phyloP scores from a whole-genome alignment of 75 land plant species.

The Cupressus sempervirens region DNA sequence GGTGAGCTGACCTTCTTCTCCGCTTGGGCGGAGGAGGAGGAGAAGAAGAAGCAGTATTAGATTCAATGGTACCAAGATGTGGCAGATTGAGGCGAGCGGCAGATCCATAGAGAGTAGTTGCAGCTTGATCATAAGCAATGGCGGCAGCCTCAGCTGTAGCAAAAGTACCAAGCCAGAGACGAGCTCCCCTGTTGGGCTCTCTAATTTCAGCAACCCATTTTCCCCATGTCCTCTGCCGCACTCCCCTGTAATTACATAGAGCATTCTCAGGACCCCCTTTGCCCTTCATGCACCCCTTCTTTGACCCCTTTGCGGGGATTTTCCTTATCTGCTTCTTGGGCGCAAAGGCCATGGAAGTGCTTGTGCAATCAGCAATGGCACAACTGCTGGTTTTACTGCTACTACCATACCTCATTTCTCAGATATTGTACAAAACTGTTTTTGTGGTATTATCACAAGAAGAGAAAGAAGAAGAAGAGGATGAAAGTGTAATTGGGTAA shows the following conservation, averaged over 20 bases:
- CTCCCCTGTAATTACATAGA: constrained; percentile 47
- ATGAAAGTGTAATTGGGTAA: not conserved
- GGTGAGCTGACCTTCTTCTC: not conserved
- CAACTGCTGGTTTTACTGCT: not conserved
- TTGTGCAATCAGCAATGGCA: not conserved
- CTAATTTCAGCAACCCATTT: constrained; percentile 74
- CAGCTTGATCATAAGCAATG: constrained; percentile 55
- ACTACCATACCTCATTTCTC: not conserved
- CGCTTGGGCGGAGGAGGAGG: not conserved
- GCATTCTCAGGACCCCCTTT: constrained; percentile 78
- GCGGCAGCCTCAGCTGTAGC: constrained; percentile 51
- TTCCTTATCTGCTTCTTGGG: constrained; percentile 11
- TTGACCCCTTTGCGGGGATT: constrained; percentile 33
- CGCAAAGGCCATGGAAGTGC: not conserved
- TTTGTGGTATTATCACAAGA: no score
- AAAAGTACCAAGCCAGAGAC: constrained; percentile 70
- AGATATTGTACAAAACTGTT: not conserved
- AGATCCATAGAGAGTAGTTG: constrained; percentile 41
- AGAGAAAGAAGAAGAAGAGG: no score
- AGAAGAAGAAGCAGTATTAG: not conserved
- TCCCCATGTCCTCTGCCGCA: constrained; percentile 68
- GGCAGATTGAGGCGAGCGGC: constrained; percentile 38
- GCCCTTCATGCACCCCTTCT: constrained; percentile 81
- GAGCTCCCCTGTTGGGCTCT: constrained; percentile 56
- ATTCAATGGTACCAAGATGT: not conserved